phyloP scores from a whole-genome alignment of 257 asterid species.

The Salvia splendens region DNA sequence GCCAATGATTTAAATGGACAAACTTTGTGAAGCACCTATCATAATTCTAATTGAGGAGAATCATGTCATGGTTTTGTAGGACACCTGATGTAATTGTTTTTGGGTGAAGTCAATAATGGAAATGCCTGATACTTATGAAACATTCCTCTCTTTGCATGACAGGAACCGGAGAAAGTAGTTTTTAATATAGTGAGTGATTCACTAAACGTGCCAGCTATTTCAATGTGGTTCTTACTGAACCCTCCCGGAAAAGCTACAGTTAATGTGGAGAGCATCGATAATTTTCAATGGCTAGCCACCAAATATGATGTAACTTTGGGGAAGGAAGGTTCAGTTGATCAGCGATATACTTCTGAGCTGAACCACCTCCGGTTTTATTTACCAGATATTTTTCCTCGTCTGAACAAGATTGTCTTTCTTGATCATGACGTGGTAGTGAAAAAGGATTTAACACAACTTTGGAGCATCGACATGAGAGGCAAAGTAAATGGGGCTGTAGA shows the following conservation, averaged over 20 bases:
- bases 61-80: not conserved
- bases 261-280: constrained; percentile 64
- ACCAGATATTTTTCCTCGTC: constrained; percentile 80
- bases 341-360: constrained; percentile 69
- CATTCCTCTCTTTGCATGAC: constrained; percentile 35
- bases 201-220: constrained; percentile 75
- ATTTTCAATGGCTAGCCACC: constrained; percentile 56
- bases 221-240: constrained; percentile 90
- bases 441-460: constrained; percentile 77
- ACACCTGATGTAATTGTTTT: not conserved
- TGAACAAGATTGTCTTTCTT: constrained; percentile 75
- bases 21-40: constrained; percentile 17
- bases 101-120: not conserved
- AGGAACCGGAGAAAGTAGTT: constrained; percentile 76
- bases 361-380: constrained; percentile 88
- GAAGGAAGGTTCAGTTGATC: constrained; percentile 64
- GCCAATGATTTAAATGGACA: constrained; percentile 13
- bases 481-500: constrained; percentile 88
- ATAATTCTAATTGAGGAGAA: constrained; percentile 7
- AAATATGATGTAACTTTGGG: constrained; percentile 52
- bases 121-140: constrained; percentile 16
- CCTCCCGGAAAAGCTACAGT: constrained; percentile 78
- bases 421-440: constrained; percentile 96
- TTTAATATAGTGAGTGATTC: constrained; percentile 87
- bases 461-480: constrained; percentile 68